phyloP scores from a whole-genome alignment of 345 rosid species.

The Moricandia arvensis region DNA sequence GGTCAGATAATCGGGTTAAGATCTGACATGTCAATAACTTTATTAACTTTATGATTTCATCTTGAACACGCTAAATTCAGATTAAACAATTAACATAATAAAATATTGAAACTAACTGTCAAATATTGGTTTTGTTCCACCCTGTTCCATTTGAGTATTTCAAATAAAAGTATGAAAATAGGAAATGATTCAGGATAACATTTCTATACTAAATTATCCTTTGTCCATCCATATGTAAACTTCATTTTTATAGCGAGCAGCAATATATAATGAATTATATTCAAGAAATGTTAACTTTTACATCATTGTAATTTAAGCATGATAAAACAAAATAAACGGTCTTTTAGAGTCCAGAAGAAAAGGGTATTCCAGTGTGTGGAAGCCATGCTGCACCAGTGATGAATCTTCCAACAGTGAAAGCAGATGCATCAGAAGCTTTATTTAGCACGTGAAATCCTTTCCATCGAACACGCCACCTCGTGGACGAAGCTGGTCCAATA shows the following conservation, averaged over 20 bases:
- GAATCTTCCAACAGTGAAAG: constrained; percentile 53
- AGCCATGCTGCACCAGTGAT: constrained; percentile 61
- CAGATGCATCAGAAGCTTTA: constrained; percentile 44
- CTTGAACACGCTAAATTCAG: too few relatives aligned
- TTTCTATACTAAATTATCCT: too few relatives aligned
- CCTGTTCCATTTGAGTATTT: too few relatives aligned
- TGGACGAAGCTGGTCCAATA: constrained; percentile 64
- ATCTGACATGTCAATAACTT: too few relatives aligned
- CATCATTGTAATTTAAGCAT: neutral
- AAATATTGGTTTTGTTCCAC: too few relatives aligned
- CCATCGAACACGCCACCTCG: constrained; percentile 61
- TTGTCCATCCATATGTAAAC: too few relatives aligned
- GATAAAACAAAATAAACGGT: neutral
- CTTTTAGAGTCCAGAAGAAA: constrained; percentile 48
- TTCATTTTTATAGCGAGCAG: neutral
- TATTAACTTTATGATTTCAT: too few relatives aligned
- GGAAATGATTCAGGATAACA: too few relatives aligned
- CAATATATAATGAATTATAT: neutral
- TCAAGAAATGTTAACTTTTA: constrained; percentile 5
- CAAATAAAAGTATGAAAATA: too few relatives aligned
- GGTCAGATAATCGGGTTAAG: too few relatives aligned
- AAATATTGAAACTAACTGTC: too few relatives aligned
- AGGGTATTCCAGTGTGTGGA: constrained; percentile 58
- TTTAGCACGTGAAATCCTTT: constrained; percentile 59
- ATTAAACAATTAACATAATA: too few relatives aligned